A percentile compares a stretch with the other conserved stretches of the same genome.
phyloP scores from a whole-genome alignment of 108 stramenopile genomes.

The Skeletonema costatum region DNA sequence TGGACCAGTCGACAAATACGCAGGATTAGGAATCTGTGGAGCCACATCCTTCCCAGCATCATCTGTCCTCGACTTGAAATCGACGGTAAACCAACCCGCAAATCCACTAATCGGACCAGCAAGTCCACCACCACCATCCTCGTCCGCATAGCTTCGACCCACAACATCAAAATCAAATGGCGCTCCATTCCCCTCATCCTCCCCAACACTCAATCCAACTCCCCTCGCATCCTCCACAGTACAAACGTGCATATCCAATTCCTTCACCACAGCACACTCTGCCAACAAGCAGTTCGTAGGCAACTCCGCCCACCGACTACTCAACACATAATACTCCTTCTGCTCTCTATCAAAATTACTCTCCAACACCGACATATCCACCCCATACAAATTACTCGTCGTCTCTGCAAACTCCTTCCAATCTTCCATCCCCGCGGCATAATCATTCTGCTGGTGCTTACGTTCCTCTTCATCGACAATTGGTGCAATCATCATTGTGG shows the following conservation, averaged over 20 bases:
- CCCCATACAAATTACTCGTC: slow-evolving; percentile 85
- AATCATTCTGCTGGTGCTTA: slow-evolving; percentile 70
- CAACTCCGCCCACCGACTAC: slow-evolving; percentile 93
- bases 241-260: slow-evolving; percentile 92
- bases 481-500: slow-evolving; percentile 94
- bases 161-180: slow-evolving; percentile 79
- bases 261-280: slow-evolving; percentile 75
- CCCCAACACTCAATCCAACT: slow-evolving; percentile 51
- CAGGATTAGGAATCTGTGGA: slow-evolving; percentile 75
- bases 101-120: slow-evolving; percentile 87
- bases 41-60: slow-evolving; percentile 60
- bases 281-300: slow-evolving; percentile 80
- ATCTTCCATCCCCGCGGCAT: slow-evolving; percentile 86
- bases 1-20: slow-evolving; percentile 91
- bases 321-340: slow-evolving; percentile 92
- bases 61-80: slow-evolving; percentile 89
- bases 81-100: slow-evolving; percentile 97
- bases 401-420: slow-evolving; percentile 90
- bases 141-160: slow-evolving; percentile 35
- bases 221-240: slow-evolving; percentile 93
- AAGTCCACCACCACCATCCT: background rate
- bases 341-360: slow-evolving; percentile 93
- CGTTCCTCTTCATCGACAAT: slow-evolving; percentile 94
- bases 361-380: slow-evolving; percentile 88
- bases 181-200: slow-evolving; percentile 46